These are phyloP conservation scores for Austroboletus novae-zelandiae DNA, from an alignment of 1,284 basidiomycete species.

Conservation along the genomic window DNA sequence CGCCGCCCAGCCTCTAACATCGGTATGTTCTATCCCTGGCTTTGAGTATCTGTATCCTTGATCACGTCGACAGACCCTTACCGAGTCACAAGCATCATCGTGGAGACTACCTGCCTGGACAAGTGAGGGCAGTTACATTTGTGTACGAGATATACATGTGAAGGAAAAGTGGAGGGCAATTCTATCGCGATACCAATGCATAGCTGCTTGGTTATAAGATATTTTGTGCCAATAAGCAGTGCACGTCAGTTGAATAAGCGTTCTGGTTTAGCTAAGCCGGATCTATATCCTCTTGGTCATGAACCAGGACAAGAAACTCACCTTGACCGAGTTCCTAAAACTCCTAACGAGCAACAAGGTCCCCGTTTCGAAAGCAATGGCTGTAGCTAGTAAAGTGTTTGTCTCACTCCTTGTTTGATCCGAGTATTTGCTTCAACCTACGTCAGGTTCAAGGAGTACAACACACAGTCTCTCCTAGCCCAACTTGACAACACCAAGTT, in stretches of 20 bases:
- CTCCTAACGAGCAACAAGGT: conserved; percentile 63
- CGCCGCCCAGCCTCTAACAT: conserved; percentile 97
- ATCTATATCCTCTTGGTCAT: background rate
- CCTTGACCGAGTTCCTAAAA: conserved; percentile 74
- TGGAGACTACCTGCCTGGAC: conserved; percentile 82
- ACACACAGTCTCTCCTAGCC: conserved; percentile 58
- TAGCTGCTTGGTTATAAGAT: background rate
- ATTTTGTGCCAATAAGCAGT: background rate
- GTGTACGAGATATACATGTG: conserved; percentile 7
- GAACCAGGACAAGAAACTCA: conserved; percentile 43
- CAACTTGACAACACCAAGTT: conserved; percentile 62
- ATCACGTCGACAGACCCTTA: conserved; percentile 66
- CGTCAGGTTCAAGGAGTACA: conserved; percentile 71
- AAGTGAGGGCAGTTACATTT: conserved; percentile 35
- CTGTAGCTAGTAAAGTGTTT: conserved; percentile 75
- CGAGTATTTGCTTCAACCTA: conserved; percentile 5
- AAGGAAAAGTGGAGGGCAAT: conserved; percentile 12
- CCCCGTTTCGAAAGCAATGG: conserved; percentile 73
- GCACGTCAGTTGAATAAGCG: too few species aligned
- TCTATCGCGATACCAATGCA: conserved; percentile 21
- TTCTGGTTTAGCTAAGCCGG: too few species aligned
- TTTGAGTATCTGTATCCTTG: conserved; percentile 8
- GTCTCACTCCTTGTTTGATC: conserved; percentile 23
- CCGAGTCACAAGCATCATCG: conserved; percentile 86
- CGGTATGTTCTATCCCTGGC: conserved; percentile 51